phyloP scores from a whole-genome alignment of 1,139 yeast genomes.

The Taphrina deformans region DNA sequence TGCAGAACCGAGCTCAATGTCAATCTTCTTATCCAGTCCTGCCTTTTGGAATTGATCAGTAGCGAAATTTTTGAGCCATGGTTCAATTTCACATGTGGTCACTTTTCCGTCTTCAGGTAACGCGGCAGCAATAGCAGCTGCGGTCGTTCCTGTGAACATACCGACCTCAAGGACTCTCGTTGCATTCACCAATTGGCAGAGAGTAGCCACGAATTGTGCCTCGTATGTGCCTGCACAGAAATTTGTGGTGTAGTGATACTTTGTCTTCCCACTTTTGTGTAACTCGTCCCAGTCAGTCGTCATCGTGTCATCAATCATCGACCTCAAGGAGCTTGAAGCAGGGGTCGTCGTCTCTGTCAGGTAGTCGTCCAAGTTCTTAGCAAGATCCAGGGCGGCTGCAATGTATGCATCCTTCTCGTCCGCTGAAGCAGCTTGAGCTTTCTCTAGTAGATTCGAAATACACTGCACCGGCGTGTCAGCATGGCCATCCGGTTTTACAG shows the following conservation, averaged over 20 bases:
- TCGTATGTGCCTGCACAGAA: conserved; percentile 34
- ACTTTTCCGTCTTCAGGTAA: conserved; percentile 30
- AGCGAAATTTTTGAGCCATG: conserved; percentile 21
- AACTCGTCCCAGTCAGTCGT: conserved; percentile 29
- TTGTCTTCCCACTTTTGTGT: conserved; percentile 25
- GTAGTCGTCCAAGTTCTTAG: conserved; percentile 25
- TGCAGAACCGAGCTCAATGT: conserved; percentile 25
- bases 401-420: conserved; percentile 30
- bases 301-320: conserved; percentile 31
- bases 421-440: conserved; percentile 25
- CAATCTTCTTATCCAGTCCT: conserved; percentile 30
- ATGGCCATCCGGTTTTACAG: conserved; percentile 19
- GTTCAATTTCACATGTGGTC: conserved; percentile 32
- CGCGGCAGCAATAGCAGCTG: conserved; percentile 28
- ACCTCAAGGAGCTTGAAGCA: conserved; percentile 7
- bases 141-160: conserved; percentile 34
- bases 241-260: conserved; percentile 29
- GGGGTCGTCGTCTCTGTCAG: conserved; percentile 28
- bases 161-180: conserved; percentile 31
- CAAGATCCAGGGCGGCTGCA: conserved; percentile 24
- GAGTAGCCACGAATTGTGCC: conserved; percentile 31
- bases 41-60: conserved; percentile 22
- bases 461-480: conserved; percentile 31
- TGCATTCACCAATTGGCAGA: conserved; percentile 27
- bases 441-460: conserved; percentile 17